Percentiles rank a stretch among this genome's conserved stretches.
Conservation (phyloP, 2,329 filamentous ascomycete species). For the Hypoxylon sp. region DNA sequence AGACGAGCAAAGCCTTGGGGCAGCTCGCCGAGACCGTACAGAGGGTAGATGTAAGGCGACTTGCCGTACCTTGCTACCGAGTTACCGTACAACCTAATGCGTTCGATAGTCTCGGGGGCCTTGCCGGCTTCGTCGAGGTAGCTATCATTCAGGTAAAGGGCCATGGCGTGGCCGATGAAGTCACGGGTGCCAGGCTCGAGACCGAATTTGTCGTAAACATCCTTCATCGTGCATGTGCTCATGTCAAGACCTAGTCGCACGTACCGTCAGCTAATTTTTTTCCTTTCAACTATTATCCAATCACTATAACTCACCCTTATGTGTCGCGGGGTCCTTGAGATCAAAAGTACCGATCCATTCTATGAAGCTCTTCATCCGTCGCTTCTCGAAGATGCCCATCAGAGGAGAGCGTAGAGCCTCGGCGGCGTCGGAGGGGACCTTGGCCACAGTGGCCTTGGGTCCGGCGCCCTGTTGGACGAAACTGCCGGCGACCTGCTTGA, state of each 20-base stretch:
- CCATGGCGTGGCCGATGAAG: constrained; percentile 99
- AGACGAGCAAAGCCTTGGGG: constrained; percentile 98
- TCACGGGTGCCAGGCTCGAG: constrained; percentile 91
- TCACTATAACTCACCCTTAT: constrained; percentile 78
- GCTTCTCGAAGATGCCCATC: constrained; percentile 98
- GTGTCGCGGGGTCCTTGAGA: constrained; percentile 82
- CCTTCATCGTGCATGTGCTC: constrained; percentile 87
- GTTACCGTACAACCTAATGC: constrained; percentile 96
- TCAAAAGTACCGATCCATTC: constrained; percentile 95
- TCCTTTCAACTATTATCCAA: neutral
- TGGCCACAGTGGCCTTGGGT: constrained; percentile 91
- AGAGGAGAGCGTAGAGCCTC: constrained; percentile 93
- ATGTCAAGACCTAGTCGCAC: constrained; percentile 79
- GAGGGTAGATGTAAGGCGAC: constrained; percentile 98
- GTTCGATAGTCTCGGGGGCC: constrained; percentile 88
- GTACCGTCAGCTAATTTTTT: constrained; percentile 21
- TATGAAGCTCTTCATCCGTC: constrained; percentile 94
- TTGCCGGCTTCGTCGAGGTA: constrained; percentile 82
- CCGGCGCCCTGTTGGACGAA: constrained; percentile 91
- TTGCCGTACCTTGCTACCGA: constrained; percentile 98
- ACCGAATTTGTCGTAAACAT: constrained; percentile 98
- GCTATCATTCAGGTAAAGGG: constrained; percentile 89
- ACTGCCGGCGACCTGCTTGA: constrained; percentile 95
- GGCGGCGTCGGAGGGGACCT: constrained; percentile 92
- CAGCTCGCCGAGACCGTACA: constrained; percentile 96